Evolutionary conservation across 768 basidiomycete genomes (phyloP).

Genomic region (Hygrophorus russula): DNA sequence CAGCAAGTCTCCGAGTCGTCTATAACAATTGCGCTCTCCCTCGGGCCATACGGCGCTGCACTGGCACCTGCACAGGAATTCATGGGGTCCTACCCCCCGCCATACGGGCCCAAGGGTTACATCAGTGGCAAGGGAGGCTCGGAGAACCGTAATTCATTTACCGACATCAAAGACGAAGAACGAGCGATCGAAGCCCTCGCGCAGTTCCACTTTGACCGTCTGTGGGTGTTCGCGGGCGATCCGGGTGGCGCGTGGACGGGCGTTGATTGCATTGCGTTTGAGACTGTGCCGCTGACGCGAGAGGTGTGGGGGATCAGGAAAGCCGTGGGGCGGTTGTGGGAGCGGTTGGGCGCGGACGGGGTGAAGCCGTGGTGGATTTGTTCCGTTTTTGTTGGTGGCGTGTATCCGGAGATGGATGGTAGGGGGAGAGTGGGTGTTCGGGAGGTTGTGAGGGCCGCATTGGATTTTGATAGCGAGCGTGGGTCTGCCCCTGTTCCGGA

Average conservation of each 20-base stretch:
- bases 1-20: slow-evolving; percentile 8
- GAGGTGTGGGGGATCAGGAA: slow-evolving; percentile 57
- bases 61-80: slow-evolving; percentile 61
- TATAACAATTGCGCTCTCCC: slow-evolving; percentile 49
- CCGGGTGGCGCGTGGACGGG: slow-evolving; percentile 30
- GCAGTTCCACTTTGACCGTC: slow-evolving; percentile 52
- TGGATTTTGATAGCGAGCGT: slow-evolving; percentile 11
- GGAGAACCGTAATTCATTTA: slow-evolving; percentile 33
- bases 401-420: slow-evolving; percentile 27
- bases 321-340: slow-evolving; percentile 36
- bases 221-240: slow-evolving; percentile 35
- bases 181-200: slow-evolving; percentile 40
- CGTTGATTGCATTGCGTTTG: slow-evolving; percentile 62
- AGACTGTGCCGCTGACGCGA: slow-evolving; percentile 59
- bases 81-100: slow-evolving; percentile 63
- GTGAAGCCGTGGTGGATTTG: slow-evolving; percentile 70
- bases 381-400: slow-evolving; percentile 45
- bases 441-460: slow-evolving; percentile 33
- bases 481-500: slow-evolving; percentile 23
- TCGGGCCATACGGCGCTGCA: slow-evolving; percentile 68
- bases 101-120: slow-evolving; percentile 50
- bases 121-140: slow-evolving; percentile 15
- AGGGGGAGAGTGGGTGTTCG: slow-evolving; percentile 18
- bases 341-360: slow-evolving; percentile 13
- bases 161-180: slow-evolving; percentile 17